A percentile compares a stretch with the other conserved stretches of the same genome.
Evolutionary conservation across 129 eudicot species (phyloP).

Genomic region (Rutidosis leptorrhynchoides): DNA sequence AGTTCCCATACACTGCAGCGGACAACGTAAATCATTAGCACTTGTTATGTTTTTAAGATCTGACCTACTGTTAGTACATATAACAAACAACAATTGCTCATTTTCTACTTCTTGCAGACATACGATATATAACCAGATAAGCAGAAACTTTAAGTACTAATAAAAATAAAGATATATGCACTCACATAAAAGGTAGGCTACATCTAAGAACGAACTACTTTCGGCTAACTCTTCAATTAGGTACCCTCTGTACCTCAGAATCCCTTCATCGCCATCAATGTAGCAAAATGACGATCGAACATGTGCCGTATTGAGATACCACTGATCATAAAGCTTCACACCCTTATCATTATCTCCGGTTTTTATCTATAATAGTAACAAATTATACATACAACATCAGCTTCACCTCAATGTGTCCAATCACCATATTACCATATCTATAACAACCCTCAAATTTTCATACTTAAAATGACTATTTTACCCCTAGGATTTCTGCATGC

Average conservation of each 20-base stretch:
- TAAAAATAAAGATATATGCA: background rate
- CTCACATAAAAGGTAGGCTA: slow-evolving; percentile 88
- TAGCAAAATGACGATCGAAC: slow-evolving; percentile 84
- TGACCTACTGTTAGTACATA: no score
- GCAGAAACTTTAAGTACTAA: no score
- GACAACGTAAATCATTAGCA: no score
- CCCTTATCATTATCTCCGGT: slow-evolving; percentile 89
- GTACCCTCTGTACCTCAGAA: slow-evolving; percentile 91
- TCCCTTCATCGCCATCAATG: slow-evolving; percentile 98
- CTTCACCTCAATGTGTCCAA: background rate
- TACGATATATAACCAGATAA: no score
- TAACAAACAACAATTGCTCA: background rate
- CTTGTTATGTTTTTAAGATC: no score
- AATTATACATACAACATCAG: background rate
- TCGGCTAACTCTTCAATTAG: slow-evolving; percentile 97
- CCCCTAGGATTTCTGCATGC: no score
- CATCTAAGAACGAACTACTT: slow-evolving; percentile 82
- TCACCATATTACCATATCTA: background rate
- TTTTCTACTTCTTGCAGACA: no score
- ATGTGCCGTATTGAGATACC: slow-evolving; percentile 96
- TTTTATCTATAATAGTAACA: slow-evolving; percentile 54
- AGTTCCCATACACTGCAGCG: slow-evolving; percentile 81
- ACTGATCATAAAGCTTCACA: slow-evolving; percentile 89
- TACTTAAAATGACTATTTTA: no score
- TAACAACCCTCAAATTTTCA: no score